phyloP scores from a whole-genome alignment of 177 flowering plant species.

The Vitis hybrid region DNA sequence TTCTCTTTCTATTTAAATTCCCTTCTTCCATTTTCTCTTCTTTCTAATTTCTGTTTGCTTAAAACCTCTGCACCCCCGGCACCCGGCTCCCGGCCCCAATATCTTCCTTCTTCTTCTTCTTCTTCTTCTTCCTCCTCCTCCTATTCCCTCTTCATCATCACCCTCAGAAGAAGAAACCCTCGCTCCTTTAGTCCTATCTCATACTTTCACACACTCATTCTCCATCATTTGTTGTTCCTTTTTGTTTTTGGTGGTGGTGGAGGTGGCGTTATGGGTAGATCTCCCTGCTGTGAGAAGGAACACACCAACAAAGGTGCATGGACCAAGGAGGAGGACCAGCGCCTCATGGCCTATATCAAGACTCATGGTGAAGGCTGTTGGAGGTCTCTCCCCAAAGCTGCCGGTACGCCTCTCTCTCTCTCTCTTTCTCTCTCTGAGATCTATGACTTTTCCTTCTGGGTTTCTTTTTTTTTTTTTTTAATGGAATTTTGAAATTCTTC shows the following conservation, averaged over 20 bases:
- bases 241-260: too few relatives aligned
- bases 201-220: too few relatives aligned
- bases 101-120: background rate
- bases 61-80: background rate
- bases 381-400: constrained; percentile 64
- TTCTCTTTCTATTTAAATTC: background rate
- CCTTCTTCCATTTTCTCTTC: background rate
- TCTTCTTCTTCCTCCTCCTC: background rate
- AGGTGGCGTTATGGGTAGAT: constrained; percentile 33
- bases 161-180: too few relatives aligned
- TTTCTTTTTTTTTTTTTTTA: background rate
- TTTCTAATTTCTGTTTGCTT: background rate
- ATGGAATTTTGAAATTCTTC: background rate
- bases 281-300: constrained; percentile 56
- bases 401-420: constrained; percentile 29
- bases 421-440: too few relatives aligned
- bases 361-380: constrained; percentile 58
- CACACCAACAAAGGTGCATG: constrained; percentile 61
- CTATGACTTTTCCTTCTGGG: background rate
- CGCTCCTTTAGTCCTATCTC: too few relatives aligned
- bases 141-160: too few relatives aligned
- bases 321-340: constrained; percentile 55
- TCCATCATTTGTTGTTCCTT: too few relatives aligned
- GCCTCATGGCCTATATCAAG: constrained; percentile 44
- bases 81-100: background rate